Evolutionary conservation across 139 green algal species (phyloP), one percentile per base, ranked within the genome.

Genomic region (Nannochloris sp.): DNA sequence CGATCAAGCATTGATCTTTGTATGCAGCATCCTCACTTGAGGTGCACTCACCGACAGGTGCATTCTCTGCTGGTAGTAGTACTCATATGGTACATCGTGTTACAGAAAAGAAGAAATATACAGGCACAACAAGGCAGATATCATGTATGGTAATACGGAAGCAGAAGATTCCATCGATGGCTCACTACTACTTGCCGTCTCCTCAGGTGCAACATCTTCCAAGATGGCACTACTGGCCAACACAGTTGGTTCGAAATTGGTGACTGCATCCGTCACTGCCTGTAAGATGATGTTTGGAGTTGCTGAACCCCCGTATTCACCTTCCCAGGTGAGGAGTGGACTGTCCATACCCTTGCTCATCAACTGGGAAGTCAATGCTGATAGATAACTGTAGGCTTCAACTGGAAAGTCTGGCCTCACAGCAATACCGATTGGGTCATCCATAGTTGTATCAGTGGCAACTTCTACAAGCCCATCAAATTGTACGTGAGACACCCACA

Each of bases 401-500:
- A 53, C 18, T 9, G 46, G 46, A 19, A 53, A 4, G 15, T 19
- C n/a, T 25, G 46, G 16, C 18, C n/a, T 53, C 18, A 53, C 46
- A 53, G 46, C 46, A 7, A 53, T 53, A 24, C 46, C 46, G 6
- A 53, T 53, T 53, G 46, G 46, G 15, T 53, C 46, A 19, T 53
- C 46, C 46, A 25, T 53, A 9, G 46, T 25, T 21, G 46, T 53
- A 21, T 53, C 46, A 25, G 46, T 53, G 46, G 46, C 46, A 53
- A 53, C 46, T 53, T 53, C 46, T 7, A 53, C n/a, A 19, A 53
- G n/a, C 6, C 46, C 46, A 19, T 53, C 46, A 21, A 53, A 53
- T 8, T 53, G n/a, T 19, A 53, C 46, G n/a, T 53, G 46, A 7
- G 46, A 53, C 46, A 53, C 46, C 46, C 46, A 53, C 46, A 53